phyloP scores from a whole-genome alignment of 768 basidiomycete genomes.

The Tricholoma matsutake region DNA sequence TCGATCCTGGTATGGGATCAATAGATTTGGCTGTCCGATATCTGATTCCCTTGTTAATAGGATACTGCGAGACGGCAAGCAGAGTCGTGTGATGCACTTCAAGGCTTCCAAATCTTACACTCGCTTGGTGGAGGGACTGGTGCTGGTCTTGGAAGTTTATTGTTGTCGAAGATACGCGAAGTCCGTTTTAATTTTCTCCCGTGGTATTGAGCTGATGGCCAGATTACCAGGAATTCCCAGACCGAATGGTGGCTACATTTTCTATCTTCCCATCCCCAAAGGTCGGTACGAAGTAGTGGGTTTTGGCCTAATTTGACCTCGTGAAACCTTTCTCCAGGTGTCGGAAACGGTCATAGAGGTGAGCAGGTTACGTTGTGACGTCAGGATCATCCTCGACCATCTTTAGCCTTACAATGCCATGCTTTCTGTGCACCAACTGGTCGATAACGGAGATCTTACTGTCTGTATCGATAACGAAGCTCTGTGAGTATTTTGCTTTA shows the following conservation, averaged over 20 bases:
- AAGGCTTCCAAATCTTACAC: slow-evolving; percentile 89
- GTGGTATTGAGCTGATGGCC: slow-evolving; percentile 13
- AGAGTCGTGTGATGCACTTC: slow-evolving; percentile 80
- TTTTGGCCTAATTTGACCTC: background rate
- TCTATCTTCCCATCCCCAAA: slow-evolving; percentile 55
- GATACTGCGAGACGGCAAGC: slow-evolving; percentile 79
- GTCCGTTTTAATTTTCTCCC: slow-evolving; percentile 37
- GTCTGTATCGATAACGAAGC: slow-evolving; percentile 89
- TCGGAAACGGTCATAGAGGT: slow-evolving; percentile 64
- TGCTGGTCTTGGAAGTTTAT: slow-evolving; percentile 77
- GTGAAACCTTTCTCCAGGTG: slow-evolving; percentile 28
- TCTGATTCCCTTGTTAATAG: slow-evolving; percentile 24
- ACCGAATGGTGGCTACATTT: slow-evolving; percentile 54
- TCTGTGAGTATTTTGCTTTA: slow-evolving; percentile 43
- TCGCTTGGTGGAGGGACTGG: slow-evolving; percentile 93
- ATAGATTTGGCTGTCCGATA: background rate
- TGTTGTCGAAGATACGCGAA: slow-evolving; percentile 81
- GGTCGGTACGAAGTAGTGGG: slow-evolving; percentile 17
- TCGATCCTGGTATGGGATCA: slow-evolving; percentile 54
- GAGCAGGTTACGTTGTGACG: slow-evolving; percentile 42
- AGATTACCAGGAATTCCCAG: slow-evolving; percentile 44
- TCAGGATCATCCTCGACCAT: slow-evolving; percentile 40
- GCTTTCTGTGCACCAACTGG: slow-evolving; percentile 84
- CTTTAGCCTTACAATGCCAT: slow-evolving; percentile 83
- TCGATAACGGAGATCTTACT: slow-evolving; percentile 82